Evolutionary conservation across 305 asterid species (phyloP), one percentile per base, ranked within the genome.

Genomic region (Solanum hybrid): DNA sequence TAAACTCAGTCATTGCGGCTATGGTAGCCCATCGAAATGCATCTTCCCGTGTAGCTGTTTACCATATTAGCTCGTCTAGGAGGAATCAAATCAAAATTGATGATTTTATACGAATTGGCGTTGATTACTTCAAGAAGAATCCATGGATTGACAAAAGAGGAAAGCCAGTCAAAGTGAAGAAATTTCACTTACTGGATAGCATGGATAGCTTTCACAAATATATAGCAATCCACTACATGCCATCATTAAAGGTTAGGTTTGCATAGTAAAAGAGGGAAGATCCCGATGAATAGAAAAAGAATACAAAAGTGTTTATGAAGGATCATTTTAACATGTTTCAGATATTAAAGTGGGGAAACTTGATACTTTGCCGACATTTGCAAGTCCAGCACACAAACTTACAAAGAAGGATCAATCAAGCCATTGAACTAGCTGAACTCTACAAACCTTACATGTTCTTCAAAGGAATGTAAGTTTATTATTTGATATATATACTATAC

Each of bases 51-150:
- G 8, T 24, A 90, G 36, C 60, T 10, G 7, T 94, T n/a, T 92
- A 94, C 81, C 95, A 94, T 4, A 85, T 92, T 17, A 94, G 94
- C 42, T 94, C 95, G 2, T 93, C 95, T 13, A 38, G 77, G 10
- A 87, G 91, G 32, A 94, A 93, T 77, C 94, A 93, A 3, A 73
- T 93, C 1, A 92, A 89, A 79, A 38, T 88, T 77, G 90, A 11
- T 1, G 91, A 91, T 26, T 2, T 90, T 27, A 36, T 3, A 5
- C 19, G 10, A 4, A 13, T 34, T 4, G 0, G 5, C 24, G 22
- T 24, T 13, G 34, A 73, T 24, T 86, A 90, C 60, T 89, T 90
- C 87, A 78, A 27, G 26, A 73, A 89, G 37, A 89, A 89, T 37
- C 92, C 91, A 78, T 79, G 91, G 91, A 75, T 73, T 9, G 17